Evolutionary conservation across 768 basidiomycete species (phyloP), one percentile per base, ranked within the genome.

Genomic region (Termitomyces sp.): DNA sequence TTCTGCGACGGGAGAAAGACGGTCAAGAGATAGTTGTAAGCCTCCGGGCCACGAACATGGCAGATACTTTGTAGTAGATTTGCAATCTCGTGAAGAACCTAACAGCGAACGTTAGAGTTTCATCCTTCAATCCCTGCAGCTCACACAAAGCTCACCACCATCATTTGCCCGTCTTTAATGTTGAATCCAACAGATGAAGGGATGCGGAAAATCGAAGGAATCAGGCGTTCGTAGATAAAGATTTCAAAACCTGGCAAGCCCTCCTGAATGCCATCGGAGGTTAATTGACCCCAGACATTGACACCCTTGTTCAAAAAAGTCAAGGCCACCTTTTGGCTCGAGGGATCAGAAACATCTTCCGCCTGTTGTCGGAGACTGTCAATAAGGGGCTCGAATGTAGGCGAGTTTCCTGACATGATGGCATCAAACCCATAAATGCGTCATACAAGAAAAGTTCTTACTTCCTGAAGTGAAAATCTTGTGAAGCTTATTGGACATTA

Each of bases 71-170:
- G 92, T 42, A 98, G 75, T 48, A 98, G 80, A 64, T 83, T 86
- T 47, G 90, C 89, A 55, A 98, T 88, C 69, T 99, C 97, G 63
- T 90, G 84, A 22, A 98, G 75, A 54, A 95, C 88, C 94, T 98
- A 64, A 52, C 18, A 6, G 14, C 12, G 48, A 13, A 18, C 42
- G 49, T 63, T 14, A 58, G 18, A 24, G 16, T 54, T 24, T 24
- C 13, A 44, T 24, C 14, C 53, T 45, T 22, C 12, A 53, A 42
- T 20, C 10, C 2, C 24, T 24, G 22, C 12, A 45, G 8, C 6
- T 30, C 12, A 18, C 44, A 45, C 54, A 28, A 51, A 13, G 12
- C 92, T 68, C 65, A 95, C 95, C 66, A 87, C 82, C 51, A 88
- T 77, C 66, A 88, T 85, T 65, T 94, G 92, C 2, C 91, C 93